phyloP scores from a whole-genome alignment of 2,329 filamentous ascomycete species.

The Juglanconis juglandina region DNA sequence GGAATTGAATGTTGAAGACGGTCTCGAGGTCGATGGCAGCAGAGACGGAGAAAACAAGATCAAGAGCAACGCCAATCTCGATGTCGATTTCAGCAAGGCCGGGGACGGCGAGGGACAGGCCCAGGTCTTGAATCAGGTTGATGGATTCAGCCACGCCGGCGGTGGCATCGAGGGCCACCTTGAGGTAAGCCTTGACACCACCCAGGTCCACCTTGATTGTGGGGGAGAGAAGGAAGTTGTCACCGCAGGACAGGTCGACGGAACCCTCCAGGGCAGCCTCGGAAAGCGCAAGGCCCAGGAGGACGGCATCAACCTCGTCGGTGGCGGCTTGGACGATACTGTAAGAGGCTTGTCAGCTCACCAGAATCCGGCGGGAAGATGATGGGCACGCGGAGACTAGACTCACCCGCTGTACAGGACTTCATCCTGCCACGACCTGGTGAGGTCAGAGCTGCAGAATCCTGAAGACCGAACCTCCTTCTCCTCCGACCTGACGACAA shows the following conservation, averaged over 20 bases:
- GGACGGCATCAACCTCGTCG: slow-evolving; percentile 5
- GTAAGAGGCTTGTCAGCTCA: not conserved
- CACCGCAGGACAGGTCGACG: slow-evolving; percentile 12
- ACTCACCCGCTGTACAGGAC: slow-evolving; percentile 17
- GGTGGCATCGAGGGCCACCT: slow-evolving; percentile 25
- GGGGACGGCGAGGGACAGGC: slow-evolving; percentile 20
- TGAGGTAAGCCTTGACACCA: slow-evolving; percentile 26
- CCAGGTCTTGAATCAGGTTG: slow-evolving; percentile 14
- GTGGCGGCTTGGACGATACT: slow-evolving; percentile 16
- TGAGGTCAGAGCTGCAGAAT: slow-evolving; percentile 13
- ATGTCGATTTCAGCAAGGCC: slow-evolving; percentile 23
- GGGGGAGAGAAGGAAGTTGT: slow-evolving; percentile 13
- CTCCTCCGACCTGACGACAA: slow-evolving; percentile 12
- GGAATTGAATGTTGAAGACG: slow-evolving; percentile 26
- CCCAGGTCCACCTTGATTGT: slow-evolving; percentile 58
- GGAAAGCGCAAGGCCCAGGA: slow-evolving; percentile 15
- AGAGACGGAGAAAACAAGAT: slow-evolving; percentile 25
- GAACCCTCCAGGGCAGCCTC: slow-evolving; percentile 16
- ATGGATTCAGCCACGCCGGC: slow-evolving; percentile 21
- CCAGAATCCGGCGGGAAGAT: not conserved
- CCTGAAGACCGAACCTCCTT: slow-evolving; percentile 8
- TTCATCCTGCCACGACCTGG: slow-evolving; percentile 13
- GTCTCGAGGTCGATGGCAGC: slow-evolving; percentile 25
- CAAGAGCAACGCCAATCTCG: slow-evolving; percentile 26
- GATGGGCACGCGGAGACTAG: not conserved